Conservation (phyloP, 306 rosid genomes). For the Cyclanthera cordifolia region DNA sequence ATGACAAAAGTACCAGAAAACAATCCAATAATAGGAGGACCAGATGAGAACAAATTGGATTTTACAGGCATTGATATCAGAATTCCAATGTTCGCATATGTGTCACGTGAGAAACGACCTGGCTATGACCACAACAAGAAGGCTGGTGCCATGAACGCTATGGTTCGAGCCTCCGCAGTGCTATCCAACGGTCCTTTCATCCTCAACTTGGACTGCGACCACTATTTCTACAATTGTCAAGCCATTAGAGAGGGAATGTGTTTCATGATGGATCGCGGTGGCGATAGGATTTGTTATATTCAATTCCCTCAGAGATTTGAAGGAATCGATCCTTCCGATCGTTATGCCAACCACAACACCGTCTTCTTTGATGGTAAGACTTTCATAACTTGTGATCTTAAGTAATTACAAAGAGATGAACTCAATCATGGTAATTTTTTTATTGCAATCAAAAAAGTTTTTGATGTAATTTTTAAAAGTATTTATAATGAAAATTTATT, state of each 20-base stretch:
- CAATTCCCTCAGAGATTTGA: slow-evolving; percentile 87
- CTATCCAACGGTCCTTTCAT: slow-evolving; percentile 72
- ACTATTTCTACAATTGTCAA: slow-evolving; percentile 48
- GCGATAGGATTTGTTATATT: slow-evolving; percentile 68
- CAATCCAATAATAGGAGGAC: slow-evolving; percentile 48
- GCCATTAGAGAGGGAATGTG: slow-evolving; percentile 77
- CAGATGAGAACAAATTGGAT: slow-evolving; percentile 48
- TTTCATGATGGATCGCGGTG: slow-evolving; percentile 84
- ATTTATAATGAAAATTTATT: too few relatives aligned
- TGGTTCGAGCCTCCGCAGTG: slow-evolving; percentile 82
- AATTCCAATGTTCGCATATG: slow-evolving; percentile 75
- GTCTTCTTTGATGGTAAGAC: slow-evolving; percentile 77
- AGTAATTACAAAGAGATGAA: too few relatives aligned
- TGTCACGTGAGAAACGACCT: slow-evolving; percentile 70
- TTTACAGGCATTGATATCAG: slow-evolving; percentile 70
- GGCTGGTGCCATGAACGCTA: slow-evolving; percentile 87
- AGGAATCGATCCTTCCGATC: slow-evolving; percentile 79
- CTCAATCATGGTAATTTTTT: too few relatives aligned
- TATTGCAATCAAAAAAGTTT: too few relatives aligned
- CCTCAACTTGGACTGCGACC: slow-evolving; percentile 75
- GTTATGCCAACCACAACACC: slow-evolving; percentile 81
- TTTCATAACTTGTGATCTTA: too few relatives aligned
- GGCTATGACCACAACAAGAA: slow-evolving; percentile 80
- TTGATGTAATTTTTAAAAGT: too few relatives aligned
- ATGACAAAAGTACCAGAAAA: slow-evolving; percentile 52